Base-by-base conservation (phyloP, 768 basidiomycete genomes). In the Trametes maxima region DNA sequence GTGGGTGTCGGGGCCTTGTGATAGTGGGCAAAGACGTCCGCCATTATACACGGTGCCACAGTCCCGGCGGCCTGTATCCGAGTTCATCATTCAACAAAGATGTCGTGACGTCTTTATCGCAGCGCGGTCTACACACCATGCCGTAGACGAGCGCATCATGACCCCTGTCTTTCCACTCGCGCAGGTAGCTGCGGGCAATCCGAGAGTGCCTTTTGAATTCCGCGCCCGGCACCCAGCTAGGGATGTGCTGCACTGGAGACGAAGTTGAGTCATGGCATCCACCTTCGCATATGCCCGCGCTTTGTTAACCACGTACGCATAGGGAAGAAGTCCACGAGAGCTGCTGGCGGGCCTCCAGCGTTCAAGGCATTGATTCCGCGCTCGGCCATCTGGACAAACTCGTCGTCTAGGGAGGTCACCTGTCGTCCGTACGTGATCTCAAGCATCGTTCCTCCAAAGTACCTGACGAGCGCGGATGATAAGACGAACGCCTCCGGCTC, bases 311-410 rank as follows among this genome's bases (percentile, higher is more conserved):
- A 62, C 63, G n/a, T 35, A 67, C 65, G 49, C 12, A 65, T 36
- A 5, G 68, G 68, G 47, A 65, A 60, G 54, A 65, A 63, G 25
- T 67, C 68, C 11, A 65, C 65, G 11, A 67, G 57, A 55, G 36
- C 63, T 61, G 16, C 66, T 60, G 17, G 36, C 35, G 33, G 45
- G 28, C 8, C 58, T 43, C n/a, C 62, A 13, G 14, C 62, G 50
- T 61, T 64, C 14, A 43, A 49, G 17, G 52, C 42, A 12, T 66
- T 64, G 7, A 42, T 13, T 13, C 40, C 40, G 13, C 50, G 24
- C 17, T 69, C 63, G 2, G 64, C 64, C 12, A 61, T 22, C 35
- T 51, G 40, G n/a, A 69, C 56, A 21, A 52, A 55, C 39, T 49
- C 44, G 36, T 69, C 68, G 24, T 65, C 57, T 21, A 60, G 17